These are phyloP conservation scores for Curvularia verruculosa DNA, from an alignment of 2,329 filamentous ascomycete species.

Conservation along the genomic window DNA sequence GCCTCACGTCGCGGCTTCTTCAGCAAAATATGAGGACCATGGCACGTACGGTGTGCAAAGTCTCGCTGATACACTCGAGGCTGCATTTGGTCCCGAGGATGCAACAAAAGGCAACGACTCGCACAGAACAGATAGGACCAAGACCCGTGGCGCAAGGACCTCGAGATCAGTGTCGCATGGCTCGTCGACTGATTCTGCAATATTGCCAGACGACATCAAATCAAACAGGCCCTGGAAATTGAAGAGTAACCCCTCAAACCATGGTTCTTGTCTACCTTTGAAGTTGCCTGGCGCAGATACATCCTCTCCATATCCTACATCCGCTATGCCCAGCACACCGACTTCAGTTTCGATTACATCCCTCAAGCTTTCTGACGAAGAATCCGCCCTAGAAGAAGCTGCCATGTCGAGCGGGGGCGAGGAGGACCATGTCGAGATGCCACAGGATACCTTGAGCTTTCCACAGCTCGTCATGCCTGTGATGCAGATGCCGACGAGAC, in stretches of 20 bases:
- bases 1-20: constrained; percentile 20
- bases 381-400: constrained; percentile 60
- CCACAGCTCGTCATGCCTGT: constrained; percentile 98
- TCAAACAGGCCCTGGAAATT: constrained; percentile 28
- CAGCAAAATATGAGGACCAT: constrained; percentile 40
- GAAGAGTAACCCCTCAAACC: constrained; percentile 32
- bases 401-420: constrained; percentile 62
- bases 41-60: constrained; percentile 64
- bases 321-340: constrained; percentile 63
- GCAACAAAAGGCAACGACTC: constrained; percentile 30
- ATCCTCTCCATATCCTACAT: constrained; percentile 55
- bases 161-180: constrained; percentile 30
- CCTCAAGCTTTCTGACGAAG: constrained; percentile 63
- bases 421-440: constrained; percentile 52
- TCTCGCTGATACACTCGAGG: constrained; percentile 59
- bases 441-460: constrained; percentile 46
- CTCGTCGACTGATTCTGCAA: constrained; percentile 27
- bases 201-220: constrained; percentile 28
- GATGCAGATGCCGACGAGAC: constrained; percentile 84
- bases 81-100: constrained; percentile 46
- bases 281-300: constrained; percentile 34
- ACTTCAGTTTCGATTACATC: constrained; percentile 66
- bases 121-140: constrained; percentile 33
- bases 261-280: constrained; percentile 29
- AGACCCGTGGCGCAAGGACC: constrained; percentile 40